Evolutionary conservation across 352 stramenopile species (phyloP), one percentile per base, ranked within the genome.

Genomic region (Phytophthora palmivora): DNA sequence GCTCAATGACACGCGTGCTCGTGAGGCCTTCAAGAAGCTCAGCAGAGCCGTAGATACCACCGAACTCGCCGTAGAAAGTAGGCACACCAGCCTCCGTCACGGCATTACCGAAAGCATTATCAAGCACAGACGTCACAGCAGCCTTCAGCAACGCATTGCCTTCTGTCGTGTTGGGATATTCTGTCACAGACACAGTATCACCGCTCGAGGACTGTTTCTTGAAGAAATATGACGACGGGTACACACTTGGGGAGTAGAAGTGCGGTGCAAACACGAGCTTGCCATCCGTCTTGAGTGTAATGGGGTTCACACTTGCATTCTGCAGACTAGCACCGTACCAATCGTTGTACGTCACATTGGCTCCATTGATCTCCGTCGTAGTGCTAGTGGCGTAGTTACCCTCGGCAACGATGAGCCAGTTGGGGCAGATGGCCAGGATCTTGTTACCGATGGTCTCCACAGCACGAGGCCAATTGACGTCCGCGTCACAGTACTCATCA

Each of bases 321-420:
- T 91, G 79, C 45, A 95, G 76, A 80, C 77, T 87, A n/a, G 81
- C 82, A n/a, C 86, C 84, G 48, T 84, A 92, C 84, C 82, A 93
- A 55, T 92, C 84, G 46, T 76, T 88, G 66, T 91, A 95, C 22
- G 82, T 91, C 39, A 82, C 67, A 36, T 92, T 92, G 0, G 55
- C 51, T 28, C 79, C 79, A 30, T 86, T 88, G 62, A 89, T 80
- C 46, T 84, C 69, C 3, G 52, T 55, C 11, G 68, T 60, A 5
- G 77, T 67, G 49, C 75, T 84, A 15, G 69, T 63, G 2, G 76
- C 76, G 44, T 79, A 85, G 8, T 84, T 74, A 0, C 86, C 84
- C 58, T 95, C 84, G 2, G 78, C 82, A 24, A 90, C 78, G 15
- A 88, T 86, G 55, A 95, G 71, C 86, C 86, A 93, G 50, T 91